These are phyloP conservation scores for Cutaneotrichosporon cavernicola DNA, from an alignment of 1,284 basidiomycete species.

Conservation along the genomic window DNA sequence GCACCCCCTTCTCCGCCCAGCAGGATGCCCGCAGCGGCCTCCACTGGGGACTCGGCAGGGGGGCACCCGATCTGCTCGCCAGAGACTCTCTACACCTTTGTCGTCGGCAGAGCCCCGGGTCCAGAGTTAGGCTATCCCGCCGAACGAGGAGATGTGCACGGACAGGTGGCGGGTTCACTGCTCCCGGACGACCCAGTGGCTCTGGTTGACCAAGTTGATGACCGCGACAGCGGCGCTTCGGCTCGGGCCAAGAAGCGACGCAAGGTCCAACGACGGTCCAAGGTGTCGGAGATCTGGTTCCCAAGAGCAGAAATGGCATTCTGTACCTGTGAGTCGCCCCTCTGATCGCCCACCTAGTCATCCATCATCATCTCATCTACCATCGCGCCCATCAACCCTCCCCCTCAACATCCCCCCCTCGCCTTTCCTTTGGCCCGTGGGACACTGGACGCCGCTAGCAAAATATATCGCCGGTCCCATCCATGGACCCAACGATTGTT, in stretches of 20 bases:
- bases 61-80: slow-evolving; percentile 11
- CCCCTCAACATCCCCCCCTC: neutral
- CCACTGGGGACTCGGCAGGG: slow-evolving; percentile 7
- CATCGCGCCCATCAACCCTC: neutral
- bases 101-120: slow-evolving; percentile 21
- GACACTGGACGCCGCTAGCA: neutral
- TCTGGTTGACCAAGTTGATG: slow-evolving; percentile 13
- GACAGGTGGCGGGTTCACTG: slow-evolving; percentile 6
- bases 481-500: neutral
- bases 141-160: slow-evolving; percentile 18
- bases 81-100: slow-evolving; percentile 24
- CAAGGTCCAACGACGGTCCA: slow-evolving; percentile 23
- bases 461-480: neutral
- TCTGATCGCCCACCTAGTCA: neutral
- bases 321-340: slow-evolving; percentile 26
- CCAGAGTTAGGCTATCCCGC: slow-evolving; percentile 20
- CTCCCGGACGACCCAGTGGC: slow-evolving; percentile 3
- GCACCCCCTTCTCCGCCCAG: slow-evolving; percentile 2
- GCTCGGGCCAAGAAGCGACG: slow-evolving; percentile 29
- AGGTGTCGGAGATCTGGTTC: slow-evolving; percentile 30
- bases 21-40: slow-evolving; percentile 14
- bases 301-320: slow-evolving; percentile 28
- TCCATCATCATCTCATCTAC: neutral
- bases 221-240: slow-evolving; percentile 14
- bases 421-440: neutral